Evolutionary conservation across 2,329 filamentous ascomycete species (phyloP), one percentile per base, ranked within the genome.

Genomic region (Myrmaecium sp.): DNA sequence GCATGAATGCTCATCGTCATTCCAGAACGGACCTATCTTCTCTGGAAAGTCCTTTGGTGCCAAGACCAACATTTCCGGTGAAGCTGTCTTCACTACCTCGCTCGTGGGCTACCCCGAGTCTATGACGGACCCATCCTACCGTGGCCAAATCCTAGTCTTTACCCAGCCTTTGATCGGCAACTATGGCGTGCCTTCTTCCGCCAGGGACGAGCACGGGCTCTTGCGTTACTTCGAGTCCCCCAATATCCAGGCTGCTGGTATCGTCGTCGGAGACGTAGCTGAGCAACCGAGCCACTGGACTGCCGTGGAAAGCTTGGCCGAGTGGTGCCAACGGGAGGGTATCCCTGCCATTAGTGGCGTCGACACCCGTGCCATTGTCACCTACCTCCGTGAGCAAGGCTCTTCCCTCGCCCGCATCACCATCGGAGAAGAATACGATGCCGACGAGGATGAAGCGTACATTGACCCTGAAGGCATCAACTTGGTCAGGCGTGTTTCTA

Each of bases 181-280:
- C 68, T 98, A 98, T 52, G 89, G 89, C 43, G 86, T 98, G 11
- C 89, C 89, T 10, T 91, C 83, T 17, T 72, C 66, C 36, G 68
- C 74, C 44, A 76, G 82, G 37, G 89, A 98, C 54, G 62, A 84
- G 54, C 80, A 73, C 55, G 89, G 89, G 43, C 70, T 98, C 32
- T 66, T 95, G 51, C 89, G 89, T 61, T 92, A 95, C 65, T 98
- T 98, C 46, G 89, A 98, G 60, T 94, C 83, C 15, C 89, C 89
- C 28, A 82, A 95, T 58, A 84, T 98, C 39, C 89, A 98, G 63
- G 91, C 86, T 33, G 80, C 80, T 34, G 89, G 84, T 55, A 78
- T 98, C 27, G 86, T 98, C 24, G 89, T 98, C 28, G 82, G 86
- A 43, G 89, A 98, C 50, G 83, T 86, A 36, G 86, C 89, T 23